These are phyloP conservation scores for Smithsoniella earleae DNA, from an alignment of 163 green algal genomes.

Conservation along the genomic window DNA sequence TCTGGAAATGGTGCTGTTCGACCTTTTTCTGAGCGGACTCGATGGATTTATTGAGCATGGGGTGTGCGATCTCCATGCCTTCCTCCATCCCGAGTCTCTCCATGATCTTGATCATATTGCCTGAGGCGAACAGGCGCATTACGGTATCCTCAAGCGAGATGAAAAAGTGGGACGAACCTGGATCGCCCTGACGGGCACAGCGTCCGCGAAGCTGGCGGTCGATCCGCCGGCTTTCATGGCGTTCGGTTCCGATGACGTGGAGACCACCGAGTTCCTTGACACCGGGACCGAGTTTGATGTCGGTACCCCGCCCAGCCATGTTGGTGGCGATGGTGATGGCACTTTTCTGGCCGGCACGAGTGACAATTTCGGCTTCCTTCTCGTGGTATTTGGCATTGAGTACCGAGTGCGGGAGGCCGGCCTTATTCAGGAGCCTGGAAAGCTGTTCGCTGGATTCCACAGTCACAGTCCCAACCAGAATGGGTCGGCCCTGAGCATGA, in stretches of 20 bases:
- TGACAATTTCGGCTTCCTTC: not conserved
- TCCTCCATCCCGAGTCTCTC: not conserved
- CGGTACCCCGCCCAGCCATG: constrained; percentile 75
- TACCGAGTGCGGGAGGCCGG: not conserved
- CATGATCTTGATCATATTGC: not conserved
- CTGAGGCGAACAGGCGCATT: not conserved
- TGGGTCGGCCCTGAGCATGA: not conserved
- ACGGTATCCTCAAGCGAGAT: no score
- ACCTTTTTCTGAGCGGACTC: not conserved
- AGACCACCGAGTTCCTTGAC: constrained; percentile 22
- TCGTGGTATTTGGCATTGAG: not conserved
- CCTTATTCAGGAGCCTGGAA: not conserved
- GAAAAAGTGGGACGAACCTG: no score
- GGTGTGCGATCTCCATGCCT: not conserved
- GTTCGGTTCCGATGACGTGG: constrained; percentile 25
- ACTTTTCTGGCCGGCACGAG: no score
- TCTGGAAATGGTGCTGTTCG: not conserved
- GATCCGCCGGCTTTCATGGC: constrained; percentile 21
- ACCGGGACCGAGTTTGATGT: constrained; percentile 79
- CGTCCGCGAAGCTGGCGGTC: constrained; percentile 17
- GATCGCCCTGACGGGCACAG: no score
- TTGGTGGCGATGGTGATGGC: constrained; percentile 79
- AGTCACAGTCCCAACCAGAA: not conserved
- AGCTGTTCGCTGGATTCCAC: not conserved
- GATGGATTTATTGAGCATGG: not conserved